Conservation (phyloP, 1,284 basidiomycete species). For the Ceraceosorus guamensis region DNA sequence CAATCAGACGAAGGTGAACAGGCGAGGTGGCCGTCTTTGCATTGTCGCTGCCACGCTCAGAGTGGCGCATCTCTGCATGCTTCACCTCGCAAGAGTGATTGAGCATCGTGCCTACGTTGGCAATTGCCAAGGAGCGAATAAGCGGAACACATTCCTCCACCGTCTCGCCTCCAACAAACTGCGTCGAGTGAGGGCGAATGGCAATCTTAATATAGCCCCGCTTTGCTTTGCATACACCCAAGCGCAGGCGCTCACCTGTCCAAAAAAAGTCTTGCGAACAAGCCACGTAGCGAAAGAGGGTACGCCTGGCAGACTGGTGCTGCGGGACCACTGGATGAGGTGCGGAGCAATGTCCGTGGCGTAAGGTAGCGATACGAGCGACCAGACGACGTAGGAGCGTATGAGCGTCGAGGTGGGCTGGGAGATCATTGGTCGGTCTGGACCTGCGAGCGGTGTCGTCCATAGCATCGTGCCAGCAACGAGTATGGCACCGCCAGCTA, state of each 20-base stretch:
- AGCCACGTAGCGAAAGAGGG: constrained; percentile 62
- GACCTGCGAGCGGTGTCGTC: too few species aligned
- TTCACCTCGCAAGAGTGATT: constrained; percentile 80
- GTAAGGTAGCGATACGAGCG: constrained; percentile 66
- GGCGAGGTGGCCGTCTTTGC: constrained; percentile 8
- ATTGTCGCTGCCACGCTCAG: neutral
- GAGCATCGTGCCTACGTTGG: constrained; percentile 69
- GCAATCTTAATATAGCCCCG: too few species aligned
- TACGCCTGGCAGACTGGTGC: constrained; percentile 63
- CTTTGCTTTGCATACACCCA: neutral
- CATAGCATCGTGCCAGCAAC: too few species aligned
- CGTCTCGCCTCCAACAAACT: constrained; percentile 80
- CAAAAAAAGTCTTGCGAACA: constrained; percentile 76
- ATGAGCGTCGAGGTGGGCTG: constrained; percentile 51
- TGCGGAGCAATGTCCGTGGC: constrained; percentile 70
- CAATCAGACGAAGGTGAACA: constrained; percentile 23
- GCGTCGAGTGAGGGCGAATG: constrained; percentile 21
- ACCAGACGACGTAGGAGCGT: constrained; percentile 72
- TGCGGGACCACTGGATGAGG: constrained; percentile 56
- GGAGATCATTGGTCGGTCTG: too few species aligned
- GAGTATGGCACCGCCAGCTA: too few species aligned
- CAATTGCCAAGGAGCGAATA: constrained; percentile 55
- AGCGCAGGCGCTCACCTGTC: constrained; percentile 56
- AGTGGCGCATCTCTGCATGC: constrained; percentile 54
- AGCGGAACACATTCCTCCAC: constrained; percentile 63